Base-by-base conservation (phyloP, 805 yeast species). In the Geotrichum ghanense region DNA sequence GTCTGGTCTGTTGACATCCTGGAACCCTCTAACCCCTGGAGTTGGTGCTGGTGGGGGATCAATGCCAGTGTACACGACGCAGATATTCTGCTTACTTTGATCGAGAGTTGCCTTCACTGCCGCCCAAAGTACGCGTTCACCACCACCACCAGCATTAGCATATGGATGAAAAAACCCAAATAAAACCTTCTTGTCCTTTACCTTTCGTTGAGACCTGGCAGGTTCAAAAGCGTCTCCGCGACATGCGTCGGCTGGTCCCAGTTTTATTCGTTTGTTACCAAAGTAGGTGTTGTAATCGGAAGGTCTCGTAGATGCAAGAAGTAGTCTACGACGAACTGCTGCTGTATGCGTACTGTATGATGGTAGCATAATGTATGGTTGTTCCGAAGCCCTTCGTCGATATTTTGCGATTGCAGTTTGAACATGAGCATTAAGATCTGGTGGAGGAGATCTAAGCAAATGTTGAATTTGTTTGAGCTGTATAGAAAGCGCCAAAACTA, bases 101-200 rank as follows among this genome's bases (percentile, higher is more conserved):
- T 62, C 53, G 49, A 89, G 67, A 0, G 95, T 83, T 25, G 81
- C 72, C 53, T 76, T 73, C 4, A 90, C 85, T 0, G 96, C 95
- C 47, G 85, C 88, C 98, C 98, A 92, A 37, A 92, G 68, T 0
- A 92, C 98, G 48, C 90, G 76, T 61, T 92, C 99, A 21, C 99
- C 99, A 24, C 99, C 99, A 17, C 99, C 99, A 42, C 95, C 95
- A 35, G 95, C 94, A 60, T 84, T 85, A 52, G 96, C 88, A 56
- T 81, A 84, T 0, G 98, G 98, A 65, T 92, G 99, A 68, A 92
- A 88, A 58, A 83, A 89, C 3, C 97, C 99, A 60, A 70, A 81
- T 9, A 86, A 62, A 7, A 71, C 53, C 37, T 57, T 61, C 22
- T 84, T 58, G 46, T 47, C 48, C 22, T 46, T 42, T 6, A 45